Base-by-base conservation (phyloP, 2,329 filamentous ascomycete genomes). In the Cercospora zeina region DNA sequence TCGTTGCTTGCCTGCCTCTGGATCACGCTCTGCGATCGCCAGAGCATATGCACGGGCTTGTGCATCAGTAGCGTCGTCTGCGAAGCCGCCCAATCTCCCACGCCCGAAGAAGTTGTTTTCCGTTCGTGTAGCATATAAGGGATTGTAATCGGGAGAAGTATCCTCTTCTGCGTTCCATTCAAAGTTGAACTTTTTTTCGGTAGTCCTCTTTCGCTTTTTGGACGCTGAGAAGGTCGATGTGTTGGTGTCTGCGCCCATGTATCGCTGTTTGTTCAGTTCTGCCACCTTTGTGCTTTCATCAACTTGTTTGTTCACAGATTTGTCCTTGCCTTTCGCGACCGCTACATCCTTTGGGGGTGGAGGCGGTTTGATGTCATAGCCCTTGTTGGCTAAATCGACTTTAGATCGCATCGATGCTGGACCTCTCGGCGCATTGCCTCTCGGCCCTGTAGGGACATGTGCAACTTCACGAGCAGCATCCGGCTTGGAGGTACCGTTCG, bases 181-280 rank as follows among this genome's bases (percentile, higher is more conserved):
- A 71, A 99, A 99, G 72, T 97, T 99, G 81, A 99, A 99, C 75
- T 99, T 97, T 77, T 93, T 91, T 73, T 96, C 93, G 1, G 91
- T 95, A 1, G 92, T 96, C 65, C 93, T 85, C 79, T 90, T 89
- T 61, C 93, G 85, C 81, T 97, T 97, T 83, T 97, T 99, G 80
- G 95, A 91, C 1, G 93, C 93, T 0, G 92, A 96, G 73, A 97
- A 97, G 37, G 85, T 96, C 4, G 89, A 93, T 66, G 88, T 85
- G 67, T 95, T 96, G 57, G 90, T 86, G 67, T 96, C 91, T 0
- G 91, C 89, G 2, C 95, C 95, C 84, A 97, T 93, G 73, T 99
- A 99, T 65, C 91, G 83, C 69, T 91, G 87, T 63, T 90, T 84
- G 64, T 91, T 86, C 62, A 95, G 79, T 30, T 87, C 85, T 9